phyloP scores from a whole-genome alignment of 225 moss, liverwort and hornwort genomes.

The Bryoerythrophyllum caledonicum region DNA sequence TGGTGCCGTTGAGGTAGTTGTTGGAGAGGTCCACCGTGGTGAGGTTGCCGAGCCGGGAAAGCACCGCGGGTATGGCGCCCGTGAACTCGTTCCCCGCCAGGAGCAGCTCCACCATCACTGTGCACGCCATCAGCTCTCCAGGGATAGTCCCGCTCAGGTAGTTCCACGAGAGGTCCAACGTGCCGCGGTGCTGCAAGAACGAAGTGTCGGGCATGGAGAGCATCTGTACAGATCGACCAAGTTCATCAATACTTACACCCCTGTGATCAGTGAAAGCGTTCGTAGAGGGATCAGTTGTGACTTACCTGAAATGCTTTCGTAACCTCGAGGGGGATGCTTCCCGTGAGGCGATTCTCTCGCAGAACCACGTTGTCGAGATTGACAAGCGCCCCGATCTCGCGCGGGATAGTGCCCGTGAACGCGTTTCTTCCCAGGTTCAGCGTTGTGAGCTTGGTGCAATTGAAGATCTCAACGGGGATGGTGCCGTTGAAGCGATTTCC shows the following conservation, averaged over 20 bases:
- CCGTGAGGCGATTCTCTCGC: conserved; percentile 61
- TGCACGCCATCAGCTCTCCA: conserved; percentile 38
- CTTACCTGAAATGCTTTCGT: conserved; percentile 58
- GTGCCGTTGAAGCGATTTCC: conserved; percentile 60
- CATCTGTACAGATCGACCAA: conserved; percentile 40
- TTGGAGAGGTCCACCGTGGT: conserved; percentile 42
- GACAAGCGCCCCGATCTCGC: conserved; percentile 66
- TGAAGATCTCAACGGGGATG: conserved; percentile 65
- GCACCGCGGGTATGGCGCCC: conserved; percentile 44
- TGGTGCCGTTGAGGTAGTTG: conserved; percentile 45
- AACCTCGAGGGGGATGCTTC: conserved; percentile 67
- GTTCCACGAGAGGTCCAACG: conserved; percentile 79
- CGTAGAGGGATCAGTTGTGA: background rate
- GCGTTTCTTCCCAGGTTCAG: conserved; percentile 73
- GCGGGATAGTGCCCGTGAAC: conserved; percentile 63
- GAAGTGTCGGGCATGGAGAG: conserved; percentile 60
- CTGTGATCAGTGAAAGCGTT: background rate
- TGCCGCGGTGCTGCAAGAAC: conserved; percentile 81
- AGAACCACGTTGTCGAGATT: conserved; percentile 74
- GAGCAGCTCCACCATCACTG: conserved; percentile 53
- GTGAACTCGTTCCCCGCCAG: conserved; percentile 51
- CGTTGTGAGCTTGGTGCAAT: conserved; percentile 65
- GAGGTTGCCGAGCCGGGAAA: conserved; percentile 41
- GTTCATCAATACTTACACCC: background rate
- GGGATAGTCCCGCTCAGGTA: conserved; percentile 49